A percentile compares a stretch with the other conserved stretches of the same genome.
Conservation (phyloP, 225 moss, liverwort and hornwort genomes). For the Marchantia polymorpha region DNA sequence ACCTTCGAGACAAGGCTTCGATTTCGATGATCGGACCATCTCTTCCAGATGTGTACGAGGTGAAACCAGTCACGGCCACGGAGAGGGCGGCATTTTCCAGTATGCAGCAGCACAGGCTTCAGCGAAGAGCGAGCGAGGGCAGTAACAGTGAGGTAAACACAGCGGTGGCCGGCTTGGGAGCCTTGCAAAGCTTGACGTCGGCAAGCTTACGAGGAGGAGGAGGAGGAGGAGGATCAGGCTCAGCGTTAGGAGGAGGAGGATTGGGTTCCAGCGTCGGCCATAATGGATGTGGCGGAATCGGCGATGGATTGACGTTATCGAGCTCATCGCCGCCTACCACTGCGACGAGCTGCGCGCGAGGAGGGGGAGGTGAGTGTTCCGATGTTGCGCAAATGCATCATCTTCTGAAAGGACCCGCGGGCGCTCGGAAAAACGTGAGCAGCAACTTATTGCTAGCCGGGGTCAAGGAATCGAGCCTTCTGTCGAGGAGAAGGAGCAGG, state of each 20-base stretch:
- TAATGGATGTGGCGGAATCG: not conserved
- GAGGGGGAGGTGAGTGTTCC: not conserved
- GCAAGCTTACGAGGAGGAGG: not conserved
- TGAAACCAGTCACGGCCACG: not conserved
- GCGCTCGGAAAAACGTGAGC: not conserved
- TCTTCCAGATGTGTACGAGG: constrained; percentile 26
- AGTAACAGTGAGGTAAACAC: not conserved
- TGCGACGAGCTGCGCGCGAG: constrained; percentile 1
- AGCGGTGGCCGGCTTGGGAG: not conserved
- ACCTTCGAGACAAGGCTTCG: not conserved
- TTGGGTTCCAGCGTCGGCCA: not conserved
- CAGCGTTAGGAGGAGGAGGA: not conserved
- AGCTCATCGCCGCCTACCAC: not conserved
- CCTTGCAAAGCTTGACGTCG: not conserved
- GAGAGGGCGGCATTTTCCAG: constrained; percentile 11
- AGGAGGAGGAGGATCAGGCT: no score
- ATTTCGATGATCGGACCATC: constrained; percentile 20
- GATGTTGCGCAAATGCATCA: not conserved
- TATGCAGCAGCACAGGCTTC: constrained; percentile 11
- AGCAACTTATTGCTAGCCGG: not conserved
- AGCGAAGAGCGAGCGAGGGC: constrained; percentile 6
- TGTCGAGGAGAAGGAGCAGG: constrained; percentile 9
- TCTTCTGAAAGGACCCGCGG: not conserved
- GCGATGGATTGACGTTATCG: constrained; percentile 11
- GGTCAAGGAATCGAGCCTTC: not conserved